Conservation (phyloP, 2,329 filamentous ascomycete species). For the Fusarium oxysporum region DNA sequence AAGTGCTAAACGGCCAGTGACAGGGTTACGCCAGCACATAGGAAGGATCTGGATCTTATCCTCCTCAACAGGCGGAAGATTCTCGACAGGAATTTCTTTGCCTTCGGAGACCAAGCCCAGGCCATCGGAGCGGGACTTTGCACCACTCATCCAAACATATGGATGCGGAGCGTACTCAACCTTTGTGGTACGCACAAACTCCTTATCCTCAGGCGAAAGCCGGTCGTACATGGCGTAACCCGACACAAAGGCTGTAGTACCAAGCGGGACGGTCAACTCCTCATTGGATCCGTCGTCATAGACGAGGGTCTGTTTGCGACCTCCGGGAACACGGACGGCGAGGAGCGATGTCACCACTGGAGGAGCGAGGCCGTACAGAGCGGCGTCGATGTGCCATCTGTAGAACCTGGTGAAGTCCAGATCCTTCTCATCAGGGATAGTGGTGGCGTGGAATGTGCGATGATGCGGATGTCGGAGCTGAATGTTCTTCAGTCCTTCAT, state of each 20-base stretch:
- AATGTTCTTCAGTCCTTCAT: constrained; percentile 77
- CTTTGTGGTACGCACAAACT: constrained; percentile 73
- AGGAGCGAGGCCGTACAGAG: constrained; percentile 79
- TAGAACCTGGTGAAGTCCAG: constrained; percentile 70
- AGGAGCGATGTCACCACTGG: constrained; percentile 79
- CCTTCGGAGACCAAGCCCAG: constrained; percentile 77
- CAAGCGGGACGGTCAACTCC: constrained; percentile 74
- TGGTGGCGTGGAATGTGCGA: constrained; percentile 77
- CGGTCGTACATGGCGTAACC: constrained; percentile 77
- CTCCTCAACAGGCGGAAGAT: constrained; percentile 74
- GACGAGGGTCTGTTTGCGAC: constrained; percentile 72
- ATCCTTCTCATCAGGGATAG: constrained; percentile 67
- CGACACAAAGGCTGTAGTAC: constrained; percentile 80
- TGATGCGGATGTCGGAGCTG: constrained; percentile 81
- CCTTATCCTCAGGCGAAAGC: constrained; percentile 73
- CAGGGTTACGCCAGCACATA: constrained; percentile 82
- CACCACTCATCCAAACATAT: constrained; percentile 83
- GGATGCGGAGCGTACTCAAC: constrained; percentile 84
- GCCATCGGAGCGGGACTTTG: constrained; percentile 74
- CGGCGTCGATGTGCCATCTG: constrained; percentile 85
- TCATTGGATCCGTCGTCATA: constrained; percentile 80
- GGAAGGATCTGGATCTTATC: constrained; percentile 77
- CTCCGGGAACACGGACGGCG: constrained; percentile 77
- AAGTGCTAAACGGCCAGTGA: constrained; percentile 74
- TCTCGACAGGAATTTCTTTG: constrained; percentile 67